phyloP scores from a whole-genome alignment of 2,329 filamentous ascomycete genomes.

The Aspergillus sp. region DNA sequence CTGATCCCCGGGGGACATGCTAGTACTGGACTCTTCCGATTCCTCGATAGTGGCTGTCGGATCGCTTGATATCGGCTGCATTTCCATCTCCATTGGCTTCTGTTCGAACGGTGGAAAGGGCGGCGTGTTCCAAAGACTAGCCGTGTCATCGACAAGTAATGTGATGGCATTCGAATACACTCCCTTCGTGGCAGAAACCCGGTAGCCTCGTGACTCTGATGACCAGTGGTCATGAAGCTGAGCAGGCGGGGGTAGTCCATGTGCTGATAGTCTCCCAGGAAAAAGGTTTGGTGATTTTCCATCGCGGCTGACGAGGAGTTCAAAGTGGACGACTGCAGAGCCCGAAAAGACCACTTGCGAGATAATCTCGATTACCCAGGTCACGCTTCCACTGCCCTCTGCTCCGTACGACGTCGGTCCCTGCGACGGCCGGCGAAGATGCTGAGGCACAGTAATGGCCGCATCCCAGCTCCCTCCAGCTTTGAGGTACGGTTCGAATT shows the following conservation, averaged over 20 bases:
- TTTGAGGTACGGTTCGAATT: conserved; percentile 95
- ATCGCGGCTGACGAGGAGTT: conserved; percentile 77
- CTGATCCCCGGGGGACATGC: conserved; percentile 9
- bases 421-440: conserved; percentile 54
- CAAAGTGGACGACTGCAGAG: conserved; percentile 78
- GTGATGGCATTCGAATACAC: conserved; percentile 75
- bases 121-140: conserved; percentile 86
- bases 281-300: conserved; percentile 68
- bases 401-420: conserved; percentile 15
- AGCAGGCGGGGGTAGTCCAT: conserved; percentile 50
- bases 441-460: conserved; percentile 67
- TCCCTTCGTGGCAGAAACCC: conserved; percentile 57
- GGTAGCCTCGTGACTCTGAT: conserved; percentile 44
- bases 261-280: conserved; percentile 45
- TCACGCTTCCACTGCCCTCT: conserved; percentile 47
- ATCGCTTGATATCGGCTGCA: conserved; percentile 12
- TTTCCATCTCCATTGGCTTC: conserved; percentile 25
- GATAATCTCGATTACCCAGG: conserved; percentile 84
- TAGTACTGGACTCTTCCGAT: not conserved
- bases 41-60: conserved; percentile 12
- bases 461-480: conserved; percentile 81
- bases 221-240: conserved; percentile 69
- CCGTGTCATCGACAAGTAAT: conserved; percentile 77
- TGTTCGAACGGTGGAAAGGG: conserved; percentile 57
- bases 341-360: conserved; percentile 92